A percentile compares a stretch with the other conserved stretches of the same genome.
Conservation (phyloP, 805 yeast genomes). For the Sporopachydermia lactativora region DNA sequence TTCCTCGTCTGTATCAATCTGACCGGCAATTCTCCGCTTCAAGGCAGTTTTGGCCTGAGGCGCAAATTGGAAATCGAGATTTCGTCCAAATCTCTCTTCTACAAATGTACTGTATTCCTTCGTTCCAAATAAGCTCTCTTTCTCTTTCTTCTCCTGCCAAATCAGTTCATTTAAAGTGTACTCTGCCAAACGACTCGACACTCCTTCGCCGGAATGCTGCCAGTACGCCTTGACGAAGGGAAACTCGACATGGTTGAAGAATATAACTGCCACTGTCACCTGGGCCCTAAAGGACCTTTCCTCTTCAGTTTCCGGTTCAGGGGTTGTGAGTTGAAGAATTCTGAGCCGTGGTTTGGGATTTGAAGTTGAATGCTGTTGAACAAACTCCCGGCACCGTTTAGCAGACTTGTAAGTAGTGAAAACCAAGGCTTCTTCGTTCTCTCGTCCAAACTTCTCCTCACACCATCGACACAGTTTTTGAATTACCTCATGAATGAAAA, state of each 20-base stretch:
- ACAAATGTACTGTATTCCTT: conserved; percentile 49
- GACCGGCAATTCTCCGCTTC: conserved; percentile 59
- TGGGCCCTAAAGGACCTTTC: conserved; percentile 49
- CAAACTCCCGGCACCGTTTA: conserved; percentile 70
- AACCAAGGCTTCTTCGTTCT: conserved; percentile 58
- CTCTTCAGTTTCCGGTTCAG: conserved; percentile 44
- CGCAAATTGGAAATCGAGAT: conserved; percentile 64
- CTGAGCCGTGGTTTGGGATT: conserved; percentile 26
- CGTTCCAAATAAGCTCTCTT: conserved; percentile 7
- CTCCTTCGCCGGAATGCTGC: conserved; percentile 98
- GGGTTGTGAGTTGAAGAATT: conserved; percentile 59
- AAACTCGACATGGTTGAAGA: conserved; percentile 48
- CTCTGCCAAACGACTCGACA: conserved; percentile 81
- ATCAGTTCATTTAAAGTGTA: conserved; percentile 52
- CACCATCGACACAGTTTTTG: conserved; percentile 35
- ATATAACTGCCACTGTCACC: conserved; percentile 63
- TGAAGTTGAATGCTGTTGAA: conserved; percentile 29
- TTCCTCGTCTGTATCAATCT: conserved; percentile 31
- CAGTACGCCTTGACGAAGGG: conserved; percentile 73
- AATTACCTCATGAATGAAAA: conserved; percentile 52
- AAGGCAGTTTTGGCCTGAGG: conserved; percentile 64
- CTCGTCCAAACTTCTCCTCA: conserved; percentile 62
- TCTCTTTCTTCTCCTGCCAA: conserved; percentile 8
- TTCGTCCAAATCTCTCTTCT: conserved; percentile 86
- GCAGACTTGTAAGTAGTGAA: conserved; percentile 74